A percentile compares a stretch with the other conserved stretches of the same genome.
phyloP scores from a whole-genome alignment of 1,139 yeast species.

The Scheffersomyces segobiensis region DNA sequence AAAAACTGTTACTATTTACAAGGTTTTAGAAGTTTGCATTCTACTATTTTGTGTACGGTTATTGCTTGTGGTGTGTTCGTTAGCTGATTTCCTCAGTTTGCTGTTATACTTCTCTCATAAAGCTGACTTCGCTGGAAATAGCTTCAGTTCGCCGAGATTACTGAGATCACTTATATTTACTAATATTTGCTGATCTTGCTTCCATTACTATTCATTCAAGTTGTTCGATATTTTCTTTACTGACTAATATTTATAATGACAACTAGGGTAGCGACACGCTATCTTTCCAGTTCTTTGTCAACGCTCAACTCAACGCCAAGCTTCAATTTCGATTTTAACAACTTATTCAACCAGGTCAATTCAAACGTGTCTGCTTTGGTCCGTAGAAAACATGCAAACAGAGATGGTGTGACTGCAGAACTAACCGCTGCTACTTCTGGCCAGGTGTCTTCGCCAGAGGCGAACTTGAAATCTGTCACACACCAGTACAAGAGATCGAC shows the following conservation, averaged over 20 bases:
- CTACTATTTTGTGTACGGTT: no score
- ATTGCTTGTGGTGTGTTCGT: no score
- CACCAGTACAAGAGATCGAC: constrained; percentile 48
- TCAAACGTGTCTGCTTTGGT: neutral
- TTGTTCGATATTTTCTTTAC: neutral
- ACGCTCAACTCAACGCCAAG: constrained; percentile 6
- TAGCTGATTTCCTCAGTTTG: no score
- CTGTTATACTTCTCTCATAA: neutral
- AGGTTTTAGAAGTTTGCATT: no score
- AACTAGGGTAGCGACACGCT: neutral
- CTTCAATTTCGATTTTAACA: constrained; percentile 15
- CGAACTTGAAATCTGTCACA: neutral
- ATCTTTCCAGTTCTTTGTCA: constrained; percentile 1
- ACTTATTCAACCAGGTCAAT: constrained; percentile 2
- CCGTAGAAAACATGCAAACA: constrained; percentile 1
- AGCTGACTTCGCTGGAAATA: no score
- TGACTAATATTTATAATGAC: neutral
- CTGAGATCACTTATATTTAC: no score
- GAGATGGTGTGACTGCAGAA: neutral
- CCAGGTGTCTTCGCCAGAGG: neutral
- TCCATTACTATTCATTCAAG: neutral
- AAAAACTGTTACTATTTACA: no score
- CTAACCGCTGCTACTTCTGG: neutral
- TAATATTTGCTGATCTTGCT: neutral
- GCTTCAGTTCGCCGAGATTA: no score